phyloP scores from a whole-genome alignment of 164 flowering plant species.

The Amborella trichopoda region DNA sequence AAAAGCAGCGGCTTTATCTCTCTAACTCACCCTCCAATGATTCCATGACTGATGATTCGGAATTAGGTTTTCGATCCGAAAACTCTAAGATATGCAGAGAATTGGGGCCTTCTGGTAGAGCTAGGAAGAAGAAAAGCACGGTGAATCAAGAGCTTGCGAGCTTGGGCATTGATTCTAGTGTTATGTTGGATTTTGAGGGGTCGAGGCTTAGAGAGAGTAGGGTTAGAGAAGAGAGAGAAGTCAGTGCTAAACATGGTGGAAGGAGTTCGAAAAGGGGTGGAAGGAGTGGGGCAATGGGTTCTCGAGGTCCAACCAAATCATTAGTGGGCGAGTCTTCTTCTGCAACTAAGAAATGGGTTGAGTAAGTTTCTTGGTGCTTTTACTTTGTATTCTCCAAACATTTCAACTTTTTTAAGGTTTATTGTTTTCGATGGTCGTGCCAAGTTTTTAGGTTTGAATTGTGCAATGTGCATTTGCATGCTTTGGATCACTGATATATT shows the following conservation, averaged over 20 bases:
- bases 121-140: slow-evolving; percentile 18
- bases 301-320: too few species aligned
- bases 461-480: not conserved
- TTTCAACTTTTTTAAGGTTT: not conserved
- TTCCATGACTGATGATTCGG: not conserved
- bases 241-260: slow-evolving; percentile 11
- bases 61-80: slow-evolving; percentile 1
- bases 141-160: slow-evolving; percentile 21
- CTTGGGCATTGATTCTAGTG: slow-evolving; percentile 29
- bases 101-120: not conserved
- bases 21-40: slow-evolving; percentile 4
- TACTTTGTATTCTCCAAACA: not conserved
- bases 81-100: slow-evolving; percentile 6
- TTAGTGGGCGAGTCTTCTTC: too few species aligned
- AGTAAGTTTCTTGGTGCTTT: slow-evolving; percentile 25
- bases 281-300: slow-evolving; percentile 2
- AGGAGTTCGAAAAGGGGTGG: slow-evolving; percentile 8
- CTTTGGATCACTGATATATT: not conserved
- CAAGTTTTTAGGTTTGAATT: not conserved
- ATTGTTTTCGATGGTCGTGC: not conserved
- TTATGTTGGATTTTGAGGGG: slow-evolving; percentile 9
- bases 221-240: slow-evolving; percentile 1
- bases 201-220: slow-evolving; percentile 25
- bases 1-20: slow-evolving; percentile 10
- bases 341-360: slow-evolving; percentile 48